These are phyloP conservation scores for Diospyros kaki DNA, from an alignment of 148 eudicot species.

Conservation along the genomic window DNA sequence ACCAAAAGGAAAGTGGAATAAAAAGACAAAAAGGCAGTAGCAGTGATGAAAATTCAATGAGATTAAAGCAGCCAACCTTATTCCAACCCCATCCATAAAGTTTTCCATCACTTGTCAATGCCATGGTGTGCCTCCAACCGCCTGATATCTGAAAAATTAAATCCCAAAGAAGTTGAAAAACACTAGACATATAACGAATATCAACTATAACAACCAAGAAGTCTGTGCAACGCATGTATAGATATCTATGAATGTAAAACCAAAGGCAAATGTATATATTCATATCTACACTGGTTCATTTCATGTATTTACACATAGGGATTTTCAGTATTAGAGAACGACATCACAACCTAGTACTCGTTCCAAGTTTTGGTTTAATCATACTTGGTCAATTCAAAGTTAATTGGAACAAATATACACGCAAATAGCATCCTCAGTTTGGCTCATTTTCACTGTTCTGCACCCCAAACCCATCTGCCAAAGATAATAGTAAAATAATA, in stretches of 20 bases:
- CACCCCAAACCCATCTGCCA: too few species aligned
- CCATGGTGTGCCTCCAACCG: slow-evolving; percentile 99
- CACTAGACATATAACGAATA: neutral
- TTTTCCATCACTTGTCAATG: slow-evolving; percentile 74
- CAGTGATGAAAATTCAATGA: neutral
- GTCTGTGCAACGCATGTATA: neutral
- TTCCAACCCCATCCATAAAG: slow-evolving; percentile 99
- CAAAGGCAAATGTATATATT: neutral
- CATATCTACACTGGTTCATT: neutral
- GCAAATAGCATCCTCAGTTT: too few species aligned
- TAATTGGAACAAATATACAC: too few species aligned
- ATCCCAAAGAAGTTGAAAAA: slow-evolving; percentile 10
- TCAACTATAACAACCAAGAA: neutral
- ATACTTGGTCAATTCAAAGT: too few species aligned
- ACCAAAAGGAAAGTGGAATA: too few species aligned
- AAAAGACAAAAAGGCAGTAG: neutral
- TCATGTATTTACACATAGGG: neutral
- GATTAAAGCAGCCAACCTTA: slow-evolving; percentile 46
- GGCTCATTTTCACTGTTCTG: too few species aligned
- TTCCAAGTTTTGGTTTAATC: too few species aligned
- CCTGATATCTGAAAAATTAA: slow-evolving; percentile 72
- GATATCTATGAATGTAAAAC: neutral
- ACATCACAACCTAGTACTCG: too few species aligned
- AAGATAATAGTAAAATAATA: too few species aligned
- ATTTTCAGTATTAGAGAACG: too few species aligned